Percentiles rank a stretch among this genome's conserved stretches.
Conservation (phyloP, 805 yeast species). For the Ogataea chonburiensis region DNA sequence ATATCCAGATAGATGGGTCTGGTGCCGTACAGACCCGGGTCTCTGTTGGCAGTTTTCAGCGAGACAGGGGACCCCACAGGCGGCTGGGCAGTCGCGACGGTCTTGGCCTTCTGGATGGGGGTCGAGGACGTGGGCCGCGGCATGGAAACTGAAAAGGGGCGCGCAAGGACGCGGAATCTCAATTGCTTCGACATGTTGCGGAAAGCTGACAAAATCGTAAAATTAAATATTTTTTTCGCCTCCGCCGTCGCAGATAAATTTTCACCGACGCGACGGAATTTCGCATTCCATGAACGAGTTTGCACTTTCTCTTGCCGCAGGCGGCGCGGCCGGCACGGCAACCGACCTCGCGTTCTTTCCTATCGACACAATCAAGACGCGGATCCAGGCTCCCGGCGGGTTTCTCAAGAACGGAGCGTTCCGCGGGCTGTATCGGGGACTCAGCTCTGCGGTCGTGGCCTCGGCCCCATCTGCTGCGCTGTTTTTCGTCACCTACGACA, state of each 20-base stretch:
- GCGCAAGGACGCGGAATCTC: constrained; percentile 2
- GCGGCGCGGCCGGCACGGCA: constrained; percentile 95
- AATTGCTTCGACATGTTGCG: constrained; percentile 2
- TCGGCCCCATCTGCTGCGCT: constrained; percentile 87
- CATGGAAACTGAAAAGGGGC: constrained; percentile 7
- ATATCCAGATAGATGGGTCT: constrained; percentile 95
- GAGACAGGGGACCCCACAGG: constrained; percentile 49
- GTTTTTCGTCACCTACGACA: constrained; percentile 82
- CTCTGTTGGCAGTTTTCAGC: constrained; percentile 44
- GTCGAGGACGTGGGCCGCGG: constrained; percentile 21
- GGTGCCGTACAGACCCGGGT: constrained; percentile 51
- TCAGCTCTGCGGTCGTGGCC: constrained; percentile 91
- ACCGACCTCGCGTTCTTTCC: constrained; percentile 96
- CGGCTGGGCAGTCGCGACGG: constrained; percentile 31
- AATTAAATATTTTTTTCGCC: constrained; percentile 3
- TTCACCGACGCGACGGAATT: constrained; percentile 8
- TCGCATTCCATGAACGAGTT: constrained; percentile 11
- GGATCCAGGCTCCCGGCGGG: constrained; percentile 94
- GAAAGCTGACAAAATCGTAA: neutral
- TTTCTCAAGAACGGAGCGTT: constrained; percentile 93
- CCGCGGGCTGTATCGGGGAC: constrained; percentile 84
- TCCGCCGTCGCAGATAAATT: neutral
- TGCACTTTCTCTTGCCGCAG: constrained; percentile 43
- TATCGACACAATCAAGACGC: constrained; percentile 89
- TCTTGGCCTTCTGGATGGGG: constrained; percentile 24